Evolutionary conservation across 2,329 filamentous ascomycete species (phyloP).

Genomic region (Teratosphaeria epicoccoides): DNA sequence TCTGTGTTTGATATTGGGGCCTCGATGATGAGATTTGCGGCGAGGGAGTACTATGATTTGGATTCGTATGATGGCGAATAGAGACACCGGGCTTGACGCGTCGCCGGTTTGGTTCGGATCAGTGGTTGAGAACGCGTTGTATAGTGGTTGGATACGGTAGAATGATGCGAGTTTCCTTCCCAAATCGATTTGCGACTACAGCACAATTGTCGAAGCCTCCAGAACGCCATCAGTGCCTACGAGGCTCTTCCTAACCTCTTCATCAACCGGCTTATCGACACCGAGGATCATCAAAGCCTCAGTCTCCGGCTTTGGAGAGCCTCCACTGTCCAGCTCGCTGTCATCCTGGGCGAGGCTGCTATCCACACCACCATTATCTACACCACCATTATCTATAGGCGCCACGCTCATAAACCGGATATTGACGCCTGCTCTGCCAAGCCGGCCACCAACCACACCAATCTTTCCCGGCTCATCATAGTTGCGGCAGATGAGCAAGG

Average conservation of each 20-base stretch:
- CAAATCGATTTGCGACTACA: slow-evolving; percentile 22
- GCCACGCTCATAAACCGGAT: slow-evolving; percentile 72
- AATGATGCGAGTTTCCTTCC: not conserved
- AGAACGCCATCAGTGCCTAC: slow-evolving; percentile 42
- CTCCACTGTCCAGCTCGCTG: slow-evolving; percentile 6
- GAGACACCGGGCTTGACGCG: not conserved
- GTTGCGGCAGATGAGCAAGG: slow-evolving; percentile 67
- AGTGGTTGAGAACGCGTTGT: not conserved
- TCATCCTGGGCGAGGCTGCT: not conserved
- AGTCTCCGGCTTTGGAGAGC: slow-evolving; percentile 30
- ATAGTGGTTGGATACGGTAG: not conserved
- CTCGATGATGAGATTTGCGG: slow-evolving; percentile 38
- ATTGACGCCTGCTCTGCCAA: slow-evolving; percentile 63
- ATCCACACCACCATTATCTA: slow-evolving; percentile 7
- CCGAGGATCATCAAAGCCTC: slow-evolving; percentile 78
- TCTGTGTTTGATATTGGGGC: slow-evolving; percentile 42
- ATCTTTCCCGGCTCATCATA: slow-evolving; percentile 77
- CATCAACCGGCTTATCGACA: slow-evolving; percentile 54
- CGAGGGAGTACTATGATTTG: slow-evolving; percentile 19
- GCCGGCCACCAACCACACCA: slow-evolving; percentile 60
- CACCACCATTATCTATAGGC: slow-evolving; percentile 38
- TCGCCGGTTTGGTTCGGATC: not conserved
- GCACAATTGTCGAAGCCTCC: slow-evolving; percentile 42
- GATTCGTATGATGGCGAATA: not conserved
- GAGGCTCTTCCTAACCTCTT: slow-evolving; percentile 42